Conservation (phyloP, 768 basidiomycete species). For the Heimioporus sp. region DNA sequence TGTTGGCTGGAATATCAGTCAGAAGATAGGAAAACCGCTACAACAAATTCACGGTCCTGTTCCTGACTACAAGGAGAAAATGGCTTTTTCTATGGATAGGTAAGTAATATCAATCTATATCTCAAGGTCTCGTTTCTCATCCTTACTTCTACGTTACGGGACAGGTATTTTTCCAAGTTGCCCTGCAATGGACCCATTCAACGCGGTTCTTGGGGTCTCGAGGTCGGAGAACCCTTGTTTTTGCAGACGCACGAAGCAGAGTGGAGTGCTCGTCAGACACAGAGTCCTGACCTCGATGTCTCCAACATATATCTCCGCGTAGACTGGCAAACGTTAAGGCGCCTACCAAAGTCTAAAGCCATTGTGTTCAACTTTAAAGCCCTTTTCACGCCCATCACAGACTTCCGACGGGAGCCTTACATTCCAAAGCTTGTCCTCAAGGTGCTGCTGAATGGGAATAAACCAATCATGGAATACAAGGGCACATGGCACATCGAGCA, state of each 20-base stretch:
- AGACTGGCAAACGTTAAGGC: constrained; percentile 55
- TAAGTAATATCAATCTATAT: constrained; percentile 20
- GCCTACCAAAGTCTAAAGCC: constrained; percentile 45
- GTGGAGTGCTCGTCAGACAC: constrained; percentile 33
- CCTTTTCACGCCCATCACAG: constrained; percentile 47
- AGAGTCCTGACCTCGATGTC: constrained; percentile 35
- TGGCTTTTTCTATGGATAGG: constrained; percentile 51
- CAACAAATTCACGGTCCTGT: constrained; percentile 47
- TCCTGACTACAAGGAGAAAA: constrained; percentile 49
- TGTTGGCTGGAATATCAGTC: constrained; percentile 46
- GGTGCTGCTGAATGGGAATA: constrained; percentile 40
- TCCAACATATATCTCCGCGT: constrained; percentile 47
- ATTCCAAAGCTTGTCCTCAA: constrained; percentile 47
- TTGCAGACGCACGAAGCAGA: constrained; percentile 39
- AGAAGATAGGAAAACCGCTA: constrained; percentile 48
- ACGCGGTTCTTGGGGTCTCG: constrained; percentile 50
- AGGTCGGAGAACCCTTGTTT: constrained; percentile 49
- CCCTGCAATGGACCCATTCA: constrained; percentile 49
- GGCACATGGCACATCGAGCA: constrained; percentile 41
- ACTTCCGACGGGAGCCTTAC: constrained; percentile 45
- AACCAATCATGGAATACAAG: constrained; percentile 43
- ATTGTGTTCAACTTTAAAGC: constrained; percentile 56
- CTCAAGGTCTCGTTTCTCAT: background rate
- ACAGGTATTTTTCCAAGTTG: constrained; percentile 49
- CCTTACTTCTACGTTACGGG: background rate